Evolutionary conservation across 2,329 filamentous ascomycete species (phyloP).

Genomic region (Microsporum audouinii): DNA sequence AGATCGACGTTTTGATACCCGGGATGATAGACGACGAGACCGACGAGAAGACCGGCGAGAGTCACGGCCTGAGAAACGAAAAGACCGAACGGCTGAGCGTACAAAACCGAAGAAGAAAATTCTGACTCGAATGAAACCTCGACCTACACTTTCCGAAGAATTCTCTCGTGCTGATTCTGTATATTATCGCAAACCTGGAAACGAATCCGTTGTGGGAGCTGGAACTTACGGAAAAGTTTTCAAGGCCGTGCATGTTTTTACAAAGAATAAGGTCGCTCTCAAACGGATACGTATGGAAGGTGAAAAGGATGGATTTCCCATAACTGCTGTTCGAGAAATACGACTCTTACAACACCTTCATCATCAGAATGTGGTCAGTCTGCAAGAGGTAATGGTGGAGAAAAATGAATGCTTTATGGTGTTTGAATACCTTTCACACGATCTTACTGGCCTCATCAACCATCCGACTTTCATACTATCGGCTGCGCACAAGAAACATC

Average conservation of each 20-base stretch:
- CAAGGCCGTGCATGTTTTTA: constrained; percentile 70
- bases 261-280: constrained; percentile 67
- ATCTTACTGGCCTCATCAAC: constrained; percentile 87
- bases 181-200: constrained; percentile 91
- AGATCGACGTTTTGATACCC: constrained; percentile 32
- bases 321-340: constrained; percentile 92
- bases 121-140: constrained; percentile 58
- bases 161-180: constrained; percentile 73
- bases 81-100: constrained; percentile 36
- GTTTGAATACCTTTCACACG: constrained; percentile 94
- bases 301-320: constrained; percentile 97
- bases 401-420: constrained; percentile 99
- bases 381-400: constrained; percentile 98
- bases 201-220: constrained; percentile 89
- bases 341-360: constrained; percentile 89
- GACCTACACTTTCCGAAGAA: constrained; percentile 59
- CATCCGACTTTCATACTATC: constrained; percentile 85
- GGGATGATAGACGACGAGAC: constrained; percentile 28
- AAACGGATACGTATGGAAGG: constrained; percentile 99
- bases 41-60: constrained; percentile 14
- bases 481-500: constrained; percentile 76
- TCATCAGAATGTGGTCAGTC: constrained; percentile 72
- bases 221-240: constrained; percentile 97
- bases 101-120: constrained; percentile 48
- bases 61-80: constrained; percentile 35